Evolutionary conservation across 78 protist genomes (phyloP), one percentile per base, ranked within the genome.

Genomic region (Dictyostelium citrinum): DNA sequence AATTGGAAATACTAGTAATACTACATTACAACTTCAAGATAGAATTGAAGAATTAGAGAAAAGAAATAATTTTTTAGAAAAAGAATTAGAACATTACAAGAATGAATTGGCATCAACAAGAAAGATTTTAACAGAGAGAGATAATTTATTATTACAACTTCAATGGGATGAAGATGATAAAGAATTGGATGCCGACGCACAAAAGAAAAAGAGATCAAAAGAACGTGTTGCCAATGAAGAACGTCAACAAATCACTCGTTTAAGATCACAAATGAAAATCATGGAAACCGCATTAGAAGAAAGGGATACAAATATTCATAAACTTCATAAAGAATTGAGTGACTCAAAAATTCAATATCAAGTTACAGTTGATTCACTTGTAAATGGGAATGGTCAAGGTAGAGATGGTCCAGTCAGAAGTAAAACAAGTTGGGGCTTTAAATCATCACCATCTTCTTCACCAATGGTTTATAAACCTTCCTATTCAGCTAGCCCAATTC

Each of bases 251-350:
- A 86, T 86, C 24, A 20, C 33, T 6, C 39, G 92, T 29, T 60
- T 86, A 39, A 61, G 84, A 37, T 31, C 64, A 55, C 92, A 86
- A 64, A 61, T 86, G 76, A 74, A 77, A 20, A n/a, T 86, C 29
- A 86, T 86, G 92, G 92, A 86, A 67, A 86, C 64, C 11, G 92
- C 92, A 61, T n/a, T 86, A 7, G 92, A 74, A 12, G 92, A 86
- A 61, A 67, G 84, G 20, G 92, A 86, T 77, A 43, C 37, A 24
- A 70, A 70, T n/a, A 86, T 86, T 35, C 33, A 17, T 14, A 79
- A 60, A n/a, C 78, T 86, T 16, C 39, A 61, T 12, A 74, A 31
- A 17, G 92, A 86, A 22, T 14, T 86, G 33, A 45, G 22, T 5
- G 92, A 86, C 20, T 51, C 55, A 2, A 61, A 74, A 31, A 17